Evolutionary conservation across 257 asterid genomes (phyloP), one percentile per base, ranked within the genome.

Genomic region (Prunella vulgaris): DNA sequence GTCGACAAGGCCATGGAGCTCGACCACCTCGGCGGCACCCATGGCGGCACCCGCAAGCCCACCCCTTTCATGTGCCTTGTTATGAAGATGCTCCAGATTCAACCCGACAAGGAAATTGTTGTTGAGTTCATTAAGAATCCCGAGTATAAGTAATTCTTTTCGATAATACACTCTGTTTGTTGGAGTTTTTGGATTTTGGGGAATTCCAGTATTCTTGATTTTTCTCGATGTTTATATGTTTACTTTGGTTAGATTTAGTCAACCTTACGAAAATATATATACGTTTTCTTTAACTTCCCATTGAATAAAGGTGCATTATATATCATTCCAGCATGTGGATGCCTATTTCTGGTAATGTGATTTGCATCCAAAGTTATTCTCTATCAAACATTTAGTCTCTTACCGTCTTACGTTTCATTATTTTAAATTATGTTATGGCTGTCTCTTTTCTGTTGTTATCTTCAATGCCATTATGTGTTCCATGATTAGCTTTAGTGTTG

Each of bases 1-100:
- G 99, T 93, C 73, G 99, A 90, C 84, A 93, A 90, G 79, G 99
- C 99, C 70, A 90, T 93, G 99, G 99, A 88, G 78, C 85, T 93
- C 53, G 96, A 93, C 78, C 99, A 93, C 79, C 80, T 93, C 61
- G 99, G 99, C 64, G 97, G 97, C 7, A 82, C 99, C 60, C 74
- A 40, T 69, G 95, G 90, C 4, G 98, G 98, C 21, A 90, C 66
- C 66, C 86, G 97, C 8, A 90, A 80, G 57, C 97, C 98, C 35
- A 79, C 96, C 30, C 97, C 97, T 27, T 93, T 93, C 76, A 83
- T 90, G 81, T 88, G 97, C 68, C 96, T 93, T 10, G 86, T 93
- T 54, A 83, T 81, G 85, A 88, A 90, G 84, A 93, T 91, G 99
- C 99, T 91, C 68, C 99, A 91, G 87, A 94, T 94, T 76, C 99